phyloP scores from a whole-genome alignment of 768 basidiomycete genomes.

The Trametopsis cervina region DNA sequence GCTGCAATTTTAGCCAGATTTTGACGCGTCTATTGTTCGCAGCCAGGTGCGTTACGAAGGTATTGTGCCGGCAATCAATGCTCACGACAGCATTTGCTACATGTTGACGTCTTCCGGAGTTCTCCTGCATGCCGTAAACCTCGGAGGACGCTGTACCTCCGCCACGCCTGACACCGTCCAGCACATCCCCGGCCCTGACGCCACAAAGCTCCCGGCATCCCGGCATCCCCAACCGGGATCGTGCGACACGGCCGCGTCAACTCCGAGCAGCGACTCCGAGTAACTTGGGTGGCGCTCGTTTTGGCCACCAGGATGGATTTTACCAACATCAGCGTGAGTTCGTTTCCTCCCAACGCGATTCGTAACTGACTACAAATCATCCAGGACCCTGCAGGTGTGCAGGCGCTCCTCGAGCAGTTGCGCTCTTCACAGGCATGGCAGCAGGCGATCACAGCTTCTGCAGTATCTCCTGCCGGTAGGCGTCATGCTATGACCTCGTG shows the following conservation, averaged over 20 bases:
- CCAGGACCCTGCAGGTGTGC: slow-evolving; percentile 61
- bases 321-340: slow-evolving; percentile 53
- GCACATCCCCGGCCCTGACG: background rate
- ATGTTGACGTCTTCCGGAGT: too few species aligned
- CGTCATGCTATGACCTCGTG: background rate
- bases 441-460: slow-evolving; percentile 27
- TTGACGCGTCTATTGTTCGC: too few species aligned
- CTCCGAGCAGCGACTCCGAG: background rate
- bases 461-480: background rate
- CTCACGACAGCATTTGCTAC: too few species aligned
- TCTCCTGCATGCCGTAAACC: too few species aligned
- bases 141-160: too few species aligned
- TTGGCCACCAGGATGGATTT: background rate
- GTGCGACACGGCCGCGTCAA: too few species aligned
- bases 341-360: background rate
- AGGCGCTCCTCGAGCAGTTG: slow-evolving; percentile 65
- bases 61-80: too few species aligned
- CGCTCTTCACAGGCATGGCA: slow-evolving; percentile 67
- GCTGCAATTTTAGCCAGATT: too few species aligned
- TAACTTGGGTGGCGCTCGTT: too few species aligned
- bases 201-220: slow-evolving; percentile 9
- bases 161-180: too few species aligned
- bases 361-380: background rate
- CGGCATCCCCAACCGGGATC: too few species aligned
- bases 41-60: too few species aligned